A percentile compares a stretch with the other conserved stretches of the same genome.
These are phyloP conservation scores for Lachancea thermotolerans DNA, from an alignment of 805 yeast species.

Conservation along the genomic window DNA sequence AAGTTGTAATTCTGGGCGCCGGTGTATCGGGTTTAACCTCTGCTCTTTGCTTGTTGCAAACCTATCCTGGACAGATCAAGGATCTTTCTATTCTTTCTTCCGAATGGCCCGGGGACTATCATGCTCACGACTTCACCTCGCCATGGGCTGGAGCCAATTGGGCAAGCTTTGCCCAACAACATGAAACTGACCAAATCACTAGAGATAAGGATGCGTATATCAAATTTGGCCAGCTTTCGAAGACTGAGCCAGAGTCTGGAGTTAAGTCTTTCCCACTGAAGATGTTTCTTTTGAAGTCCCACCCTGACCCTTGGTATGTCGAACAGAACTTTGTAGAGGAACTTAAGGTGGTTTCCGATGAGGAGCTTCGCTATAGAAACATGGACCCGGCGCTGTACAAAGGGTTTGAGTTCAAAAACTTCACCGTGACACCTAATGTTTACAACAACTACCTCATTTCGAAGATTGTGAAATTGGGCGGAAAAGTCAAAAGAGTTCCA, in stretches of 20 bases:
- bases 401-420: slow-evolving; percentile 47
- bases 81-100: slow-evolving; percentile 38
- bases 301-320: slow-evolving; percentile 45
- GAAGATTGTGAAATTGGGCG: slow-evolving; percentile 42
- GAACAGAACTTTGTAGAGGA: slow-evolving; percentile 34
- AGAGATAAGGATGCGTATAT: slow-evolving; percentile 45
- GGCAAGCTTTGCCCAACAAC: slow-evolving; percentile 47
- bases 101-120: slow-evolving; percentile 51
- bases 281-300: slow-evolving; percentile 11
- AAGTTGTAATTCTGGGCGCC: slow-evolving; percentile 68
- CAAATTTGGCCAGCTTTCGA: slow-evolving; percentile 41
- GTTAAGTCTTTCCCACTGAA: slow-evolving; percentile 26
- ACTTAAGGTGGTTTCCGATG: slow-evolving; percentile 29
- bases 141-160: slow-evolving; percentile 74
- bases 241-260: slow-evolving; percentile 44
- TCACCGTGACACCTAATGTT: slow-evolving; percentile 52
- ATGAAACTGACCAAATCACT: slow-evolving; percentile 34
- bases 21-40: slow-evolving; percentile 60
- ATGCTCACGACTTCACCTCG: slow-evolving; percentile 46
- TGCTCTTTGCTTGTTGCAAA: slow-evolving; percentile 38
- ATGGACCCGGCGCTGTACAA: slow-evolving; percentile 30
- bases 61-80: slow-evolving; percentile 30
- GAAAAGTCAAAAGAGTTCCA: slow-evolving; percentile 37
- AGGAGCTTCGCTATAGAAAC: slow-evolving; percentile 30
- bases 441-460: slow-evolving; percentile 49